phyloP scores from a whole-genome alignment of 192 early-diverging fungal genomes.

The Linnemannia hyalina region DNA sequence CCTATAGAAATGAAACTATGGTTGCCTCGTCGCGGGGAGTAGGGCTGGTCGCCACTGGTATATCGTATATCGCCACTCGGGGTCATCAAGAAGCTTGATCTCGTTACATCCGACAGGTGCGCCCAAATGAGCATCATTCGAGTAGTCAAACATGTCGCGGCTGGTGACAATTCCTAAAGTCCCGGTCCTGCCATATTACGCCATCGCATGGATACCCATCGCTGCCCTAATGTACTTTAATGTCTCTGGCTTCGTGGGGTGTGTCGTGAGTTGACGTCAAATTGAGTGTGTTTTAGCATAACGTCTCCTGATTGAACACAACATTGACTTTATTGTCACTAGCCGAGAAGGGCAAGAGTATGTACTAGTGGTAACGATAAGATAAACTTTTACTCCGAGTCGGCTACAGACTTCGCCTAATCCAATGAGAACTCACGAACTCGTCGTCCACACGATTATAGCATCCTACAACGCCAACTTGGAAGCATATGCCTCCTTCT shows the following conservation, averaged over 20 bases:
- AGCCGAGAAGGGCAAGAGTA: neutral
- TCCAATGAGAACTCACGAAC: conserved; percentile 45
- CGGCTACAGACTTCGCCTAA: conserved; percentile 34
- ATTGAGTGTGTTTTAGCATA: neutral
- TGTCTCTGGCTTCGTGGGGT: conserved; percentile 42
- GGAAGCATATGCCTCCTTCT: conserved; percentile 23
- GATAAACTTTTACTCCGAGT: conserved; percentile 39
- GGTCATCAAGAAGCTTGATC: conserved; percentile 72
- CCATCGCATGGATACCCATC: conserved; percentile 42
- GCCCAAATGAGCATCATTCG: conserved; percentile 63
- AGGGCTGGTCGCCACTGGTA: conserved; percentile 55
- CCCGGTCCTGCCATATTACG: conserved; percentile 43
- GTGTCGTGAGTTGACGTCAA: neutral
- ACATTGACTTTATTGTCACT: no score
- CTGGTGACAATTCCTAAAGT: conserved; percentile 36
- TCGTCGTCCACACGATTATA: conserved; percentile 22
- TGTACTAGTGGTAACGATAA: conserved; percentile 51
- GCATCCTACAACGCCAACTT: conserved; percentile 23
- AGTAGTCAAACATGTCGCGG: conserved; percentile 49
- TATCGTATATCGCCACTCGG: conserved; percentile 47
- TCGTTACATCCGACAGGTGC: conserved; percentile 72
- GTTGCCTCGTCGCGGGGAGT: conserved; percentile 81
- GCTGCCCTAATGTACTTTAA: conserved; percentile 33
- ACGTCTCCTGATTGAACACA: neutral
- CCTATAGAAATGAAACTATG: neutral